A percentile compares a stretch with the other conserved stretches of the same genome.
Conservation (phyloP, 805 yeast genomes). For the Suhomyces vadensis region DNA sequence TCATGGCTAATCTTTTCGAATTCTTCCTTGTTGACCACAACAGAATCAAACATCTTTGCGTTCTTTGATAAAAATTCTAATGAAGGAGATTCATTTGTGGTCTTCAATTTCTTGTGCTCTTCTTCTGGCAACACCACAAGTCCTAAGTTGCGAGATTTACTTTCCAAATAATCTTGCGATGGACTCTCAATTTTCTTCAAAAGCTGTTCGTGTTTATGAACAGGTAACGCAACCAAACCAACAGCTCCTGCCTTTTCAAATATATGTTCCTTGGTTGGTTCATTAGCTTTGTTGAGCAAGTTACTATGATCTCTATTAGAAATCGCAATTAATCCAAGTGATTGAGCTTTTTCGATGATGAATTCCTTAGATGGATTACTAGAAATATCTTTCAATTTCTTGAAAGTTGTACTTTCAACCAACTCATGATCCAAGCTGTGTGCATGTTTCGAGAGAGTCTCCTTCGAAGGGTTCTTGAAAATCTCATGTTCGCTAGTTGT, state of each 20-base stretch:
- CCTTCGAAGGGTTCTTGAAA: constrained; percentile 14
- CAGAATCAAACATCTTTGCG: constrained; percentile 3
- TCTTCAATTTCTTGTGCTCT: constrained; percentile 22
- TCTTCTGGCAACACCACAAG: constrained; percentile 10
- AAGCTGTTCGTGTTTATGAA: constrained; percentile 13
- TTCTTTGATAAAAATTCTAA: constrained; percentile 9
- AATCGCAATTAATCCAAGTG: constrained; percentile 12
- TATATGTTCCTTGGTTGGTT: constrained; percentile 16
- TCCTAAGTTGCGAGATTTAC: constrained; percentile 8
- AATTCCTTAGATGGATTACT: constrained; percentile 15
- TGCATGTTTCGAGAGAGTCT: constrained; percentile 11
- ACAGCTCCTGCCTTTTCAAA: constrained; percentile 13
- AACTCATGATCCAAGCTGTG: constrained; percentile 9
- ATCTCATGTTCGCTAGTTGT: constrained; percentile 12
- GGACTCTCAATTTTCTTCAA: constrained; percentile 11
- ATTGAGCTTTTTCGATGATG: constrained; percentile 12
- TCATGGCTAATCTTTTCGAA: constrained; percentile 15
- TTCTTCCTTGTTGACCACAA: constrained; percentile 15
- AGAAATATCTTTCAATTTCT: constrained; percentile 17
- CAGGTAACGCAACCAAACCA: constrained; percentile 14
- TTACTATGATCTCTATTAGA: constrained; percentile 10
- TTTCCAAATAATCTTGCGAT: constrained; percentile 12
- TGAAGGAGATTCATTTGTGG: constrained; percentile 14
- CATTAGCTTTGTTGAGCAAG: constrained; percentile 15
- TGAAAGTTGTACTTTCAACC: constrained; percentile 10